phyloP scores from a whole-genome alignment of 768 basidiomycete genomes.

The Pleurotus giganteus region DNA sequence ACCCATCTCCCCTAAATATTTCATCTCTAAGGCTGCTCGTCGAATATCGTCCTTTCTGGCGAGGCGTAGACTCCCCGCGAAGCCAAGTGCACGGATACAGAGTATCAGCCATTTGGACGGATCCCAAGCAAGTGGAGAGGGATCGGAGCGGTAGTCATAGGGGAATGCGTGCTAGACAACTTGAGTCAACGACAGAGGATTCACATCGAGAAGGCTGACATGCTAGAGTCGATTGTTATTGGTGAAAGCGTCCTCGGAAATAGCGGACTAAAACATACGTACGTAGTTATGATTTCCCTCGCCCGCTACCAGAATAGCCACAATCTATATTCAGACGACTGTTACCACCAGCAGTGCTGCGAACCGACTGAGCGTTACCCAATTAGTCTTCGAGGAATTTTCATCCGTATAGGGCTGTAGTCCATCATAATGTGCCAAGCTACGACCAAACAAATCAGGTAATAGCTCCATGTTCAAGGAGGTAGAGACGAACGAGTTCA shows the following conservation, averaged over 20 bases:
- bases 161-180: conserved; percentile 67
- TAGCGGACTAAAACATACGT: too few species aligned
- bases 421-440: conserved; percentile 80
- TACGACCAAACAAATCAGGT: conserved; percentile 19
- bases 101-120: conserved; percentile 80
- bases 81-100: conserved; percentile 44
- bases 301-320: conserved; percentile 69
- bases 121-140: conserved; percentile 64
- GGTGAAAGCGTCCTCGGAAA: too few species aligned
- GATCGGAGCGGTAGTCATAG: conserved; percentile 73
- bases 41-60: conserved; percentile 49
- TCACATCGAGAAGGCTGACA: too few species aligned
- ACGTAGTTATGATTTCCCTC: conserved; percentile 82
- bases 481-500: conserved; percentile 55
- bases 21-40: conserved; percentile 49
- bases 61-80: conserved; percentile 45
- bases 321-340: conserved; percentile 37
- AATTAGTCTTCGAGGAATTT: conserved; percentile 70
- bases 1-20: conserved; percentile 28
- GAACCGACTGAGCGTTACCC: conserved; percentile 40
- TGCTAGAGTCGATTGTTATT: too few species aligned
- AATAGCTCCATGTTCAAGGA: neutral
- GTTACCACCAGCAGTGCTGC: neutral
- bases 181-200: neutral
- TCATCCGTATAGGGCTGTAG: conserved; percentile 80